These are phyloP conservation scores for Penicillium mononematosum DNA, from an alignment of 495 filamentous ascomycete species.

Conservation along the genomic window DNA sequence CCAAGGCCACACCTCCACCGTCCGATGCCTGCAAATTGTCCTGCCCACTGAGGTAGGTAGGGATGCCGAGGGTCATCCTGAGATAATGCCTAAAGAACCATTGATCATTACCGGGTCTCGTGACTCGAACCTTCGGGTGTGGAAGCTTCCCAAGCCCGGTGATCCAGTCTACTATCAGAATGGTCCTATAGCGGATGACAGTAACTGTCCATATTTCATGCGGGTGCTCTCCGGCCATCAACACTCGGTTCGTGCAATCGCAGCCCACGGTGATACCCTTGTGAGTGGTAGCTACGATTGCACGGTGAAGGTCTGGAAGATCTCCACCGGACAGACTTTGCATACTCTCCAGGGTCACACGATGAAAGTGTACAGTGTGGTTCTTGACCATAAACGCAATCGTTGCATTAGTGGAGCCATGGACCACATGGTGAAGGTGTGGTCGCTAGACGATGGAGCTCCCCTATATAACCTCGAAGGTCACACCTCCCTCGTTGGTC, in stretches of 20 bases:
- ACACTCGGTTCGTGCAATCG: constrained; percentile 97
- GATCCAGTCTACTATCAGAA: constrained; percentile 74
- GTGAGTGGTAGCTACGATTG: constrained; percentile 98
- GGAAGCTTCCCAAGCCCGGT: constrained; percentile 84
- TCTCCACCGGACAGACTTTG: constrained; percentile 88
- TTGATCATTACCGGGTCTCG: constrained; percentile 97
- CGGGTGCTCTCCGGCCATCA: constrained; percentile 81
- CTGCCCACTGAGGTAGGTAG: constrained; percentile 78
- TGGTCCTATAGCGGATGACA: constrained; percentile 71
- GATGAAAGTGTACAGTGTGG: constrained; percentile 97
- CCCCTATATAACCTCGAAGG: constrained; percentile 90
- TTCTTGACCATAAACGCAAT: constrained; percentile 86
- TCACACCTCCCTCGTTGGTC: constrained; percentile 87
- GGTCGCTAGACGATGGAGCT: constrained; percentile 88
- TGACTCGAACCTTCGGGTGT: constrained; percentile 90
- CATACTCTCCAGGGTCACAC: constrained; percentile 85
- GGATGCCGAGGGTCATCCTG: constrained; percentile 66
- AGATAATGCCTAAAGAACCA: constrained; percentile 88
- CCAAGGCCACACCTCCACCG: constrained; percentile 95
- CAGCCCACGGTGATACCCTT: constrained; percentile 92
- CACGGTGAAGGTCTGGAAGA: constrained; percentile 95
- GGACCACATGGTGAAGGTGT: constrained; percentile 97
- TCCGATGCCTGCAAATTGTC: constrained; percentile 92
- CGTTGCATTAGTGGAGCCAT: constrained; percentile 98
- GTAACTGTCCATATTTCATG: constrained; percentile 91